Evolutionary conservation across 1,284 basidiomycete species (phyloP).

Genomic region (Sphagnurus paluster): DNA sequence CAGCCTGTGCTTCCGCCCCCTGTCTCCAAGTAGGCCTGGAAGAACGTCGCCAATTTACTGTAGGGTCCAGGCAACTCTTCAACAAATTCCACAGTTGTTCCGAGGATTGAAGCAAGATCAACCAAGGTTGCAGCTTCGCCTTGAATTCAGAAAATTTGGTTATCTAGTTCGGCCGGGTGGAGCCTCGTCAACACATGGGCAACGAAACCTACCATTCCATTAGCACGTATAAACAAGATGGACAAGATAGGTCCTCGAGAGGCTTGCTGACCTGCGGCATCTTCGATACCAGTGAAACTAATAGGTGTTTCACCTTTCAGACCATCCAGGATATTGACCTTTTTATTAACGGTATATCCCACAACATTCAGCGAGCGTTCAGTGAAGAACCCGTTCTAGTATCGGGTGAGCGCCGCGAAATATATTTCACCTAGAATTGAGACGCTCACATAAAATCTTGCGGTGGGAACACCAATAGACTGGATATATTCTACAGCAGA

Average conservation of each 20-base stretch:
- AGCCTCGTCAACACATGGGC: slow-evolving; percentile 13
- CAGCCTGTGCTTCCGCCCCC: slow-evolving; percentile 10
- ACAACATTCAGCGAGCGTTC: slow-evolving; percentile 14
- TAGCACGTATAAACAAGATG: not conserved
- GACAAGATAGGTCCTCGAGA: not conserved
- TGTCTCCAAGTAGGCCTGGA: slow-evolving; percentile 9
- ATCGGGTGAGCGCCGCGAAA: not conserved
- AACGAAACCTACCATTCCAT: slow-evolving; percentile 8
- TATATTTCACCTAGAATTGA: not conserved
- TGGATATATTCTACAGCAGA: slow-evolving; percentile 12
- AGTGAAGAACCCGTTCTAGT: slow-evolving; percentile 9
- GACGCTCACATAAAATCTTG: slow-evolving; percentile 9
- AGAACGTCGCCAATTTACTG: slow-evolving; percentile 10
- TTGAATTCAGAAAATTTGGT: slow-evolving; percentile 27
- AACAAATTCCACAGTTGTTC: slow-evolving; percentile 6
- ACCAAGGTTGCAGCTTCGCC: slow-evolving; percentile 8
- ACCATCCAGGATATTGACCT: slow-evolving; percentile 11
- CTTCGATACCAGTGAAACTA: slow-evolving; percentile 12
- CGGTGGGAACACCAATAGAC: slow-evolving; percentile 13
- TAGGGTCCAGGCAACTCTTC: slow-evolving; percentile 9
- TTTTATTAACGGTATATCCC: slow-evolving; percentile 8
- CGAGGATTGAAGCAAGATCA: slow-evolving; percentile 10
- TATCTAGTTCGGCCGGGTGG: slow-evolving; percentile 15
- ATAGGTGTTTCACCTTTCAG: slow-evolving; percentile 6
- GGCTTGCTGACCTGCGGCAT: slow-evolving; percentile 8